phyloP scores from a whole-genome alignment of 768 basidiomycete genomes.

The Leccinellum rugosiceps region DNA sequence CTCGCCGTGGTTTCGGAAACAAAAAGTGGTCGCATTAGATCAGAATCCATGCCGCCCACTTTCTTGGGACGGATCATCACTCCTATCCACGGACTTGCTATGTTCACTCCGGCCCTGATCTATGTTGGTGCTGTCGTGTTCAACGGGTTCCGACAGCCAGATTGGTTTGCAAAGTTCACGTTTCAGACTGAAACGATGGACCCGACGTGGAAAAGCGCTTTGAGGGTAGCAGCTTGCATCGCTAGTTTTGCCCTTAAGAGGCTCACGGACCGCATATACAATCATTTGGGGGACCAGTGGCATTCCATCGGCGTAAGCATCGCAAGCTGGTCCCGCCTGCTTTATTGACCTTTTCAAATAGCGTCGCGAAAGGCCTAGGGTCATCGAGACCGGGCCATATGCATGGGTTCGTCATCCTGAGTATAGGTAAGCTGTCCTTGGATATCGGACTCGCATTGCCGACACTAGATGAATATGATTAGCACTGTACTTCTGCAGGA shows the following conservation, averaged over 20 bases:
- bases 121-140: constrained; percentile 23
- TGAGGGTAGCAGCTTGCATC: constrained; percentile 21
- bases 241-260: constrained; percentile 5
- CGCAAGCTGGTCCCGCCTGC: accelerated
- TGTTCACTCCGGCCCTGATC: constrained; percentile 17
- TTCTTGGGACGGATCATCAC: constrained; percentile 23
- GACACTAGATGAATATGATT: not conserved
- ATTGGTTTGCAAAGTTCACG: constrained; percentile 27
- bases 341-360: constrained; percentile 6
- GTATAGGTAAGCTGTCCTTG: constrained; percentile 21
- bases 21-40: constrained; percentile 15
- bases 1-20: not conserved
- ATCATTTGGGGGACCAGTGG: constrained; percentile 27
- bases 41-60: constrained; percentile 11
- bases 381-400: constrained; percentile 34
- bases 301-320: constrained; percentile 25
- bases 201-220: constrained; percentile 5
- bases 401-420: constrained; percentile 33
- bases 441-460: not conserved
- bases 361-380: constrained; percentile 28
- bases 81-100: constrained; percentile 23
- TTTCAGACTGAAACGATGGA: constrained; percentile 11
- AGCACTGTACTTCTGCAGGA: constrained; percentile 22
- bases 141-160: constrained; percentile 27
- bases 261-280: not conserved